These are phyloP conservation scores for Tuber microsphaerosporum DNA, from an alignment of 495 filamentous ascomycete species.

Conservation along the genomic window DNA sequence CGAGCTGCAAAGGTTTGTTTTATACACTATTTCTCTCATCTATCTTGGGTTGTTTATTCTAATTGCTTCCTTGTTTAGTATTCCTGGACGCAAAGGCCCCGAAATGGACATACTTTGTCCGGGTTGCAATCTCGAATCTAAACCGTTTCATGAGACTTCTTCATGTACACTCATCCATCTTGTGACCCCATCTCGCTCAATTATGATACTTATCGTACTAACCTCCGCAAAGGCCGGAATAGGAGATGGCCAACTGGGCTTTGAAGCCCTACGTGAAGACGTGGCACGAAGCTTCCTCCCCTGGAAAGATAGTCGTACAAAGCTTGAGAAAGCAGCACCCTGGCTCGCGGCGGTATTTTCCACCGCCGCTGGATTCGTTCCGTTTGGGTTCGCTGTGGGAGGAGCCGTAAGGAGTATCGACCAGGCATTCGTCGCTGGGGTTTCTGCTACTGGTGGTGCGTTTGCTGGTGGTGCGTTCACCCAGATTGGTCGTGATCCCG, in stretches of 20 bases:
- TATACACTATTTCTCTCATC: neutral
- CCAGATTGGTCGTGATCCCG: neutral
- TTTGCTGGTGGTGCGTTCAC: neutral
- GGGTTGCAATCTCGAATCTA: neutral
- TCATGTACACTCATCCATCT: neutral
- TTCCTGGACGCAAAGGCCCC: neutral
- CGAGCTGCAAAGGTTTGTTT: neutral
- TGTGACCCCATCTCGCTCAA: neutral
- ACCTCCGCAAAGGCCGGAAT: neutral
- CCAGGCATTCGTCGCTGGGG: neutral
- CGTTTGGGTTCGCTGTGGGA: neutral
- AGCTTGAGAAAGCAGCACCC: neutral
- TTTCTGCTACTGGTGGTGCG: neutral
- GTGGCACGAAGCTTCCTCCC: neutral
- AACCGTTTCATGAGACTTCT: neutral
- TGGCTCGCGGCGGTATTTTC: neutral
- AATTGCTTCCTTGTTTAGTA: neutral
- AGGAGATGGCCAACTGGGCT: neutral
- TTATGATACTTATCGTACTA: neutral
- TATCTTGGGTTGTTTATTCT: neutral
- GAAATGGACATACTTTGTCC: neutral
- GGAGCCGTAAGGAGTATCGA: rapidly evolving
- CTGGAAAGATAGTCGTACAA: neutral
- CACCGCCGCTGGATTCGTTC: neutral
- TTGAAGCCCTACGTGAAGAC: neutral